Evolutionary conservation across 805 yeast genomes (phyloP).

Genomic region (Kodamaea sagamina): DNA sequence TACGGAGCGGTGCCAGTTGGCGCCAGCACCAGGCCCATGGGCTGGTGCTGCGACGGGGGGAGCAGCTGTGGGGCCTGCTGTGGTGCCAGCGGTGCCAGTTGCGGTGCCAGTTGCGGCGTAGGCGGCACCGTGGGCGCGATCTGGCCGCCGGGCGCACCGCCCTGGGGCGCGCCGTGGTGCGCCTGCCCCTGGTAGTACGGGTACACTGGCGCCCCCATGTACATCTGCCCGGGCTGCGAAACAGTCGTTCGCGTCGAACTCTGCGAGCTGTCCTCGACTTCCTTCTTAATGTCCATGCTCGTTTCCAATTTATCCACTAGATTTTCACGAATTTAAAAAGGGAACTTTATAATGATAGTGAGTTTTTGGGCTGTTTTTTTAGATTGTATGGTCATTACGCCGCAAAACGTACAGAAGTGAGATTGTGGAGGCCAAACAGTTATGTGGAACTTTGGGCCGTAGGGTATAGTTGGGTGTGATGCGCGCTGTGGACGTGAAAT

Average conservation of each 20-base stretch:
- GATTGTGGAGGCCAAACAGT: too few relatives aligned
- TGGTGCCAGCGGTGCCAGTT: background rate
- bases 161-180: background rate
- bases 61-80: background rate
- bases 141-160: too few relatives aligned
- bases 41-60: background rate
- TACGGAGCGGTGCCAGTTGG: too few relatives aligned
- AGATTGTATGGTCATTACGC: too few relatives aligned
- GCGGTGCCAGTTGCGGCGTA: background rate
- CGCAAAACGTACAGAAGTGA: too few relatives aligned
- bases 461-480: too few relatives aligned
- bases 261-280: conserved; percentile 6
- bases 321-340: too few relatives aligned
- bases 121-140: too few relatives aligned
- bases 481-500: too few relatives aligned
- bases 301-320: too few relatives aligned
- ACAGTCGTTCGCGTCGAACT: conserved; percentile 2
- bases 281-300: conserved; percentile 7
- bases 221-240: conserved; percentile 1
- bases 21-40: background rate
- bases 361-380: too few relatives aligned
- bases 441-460: background rate
- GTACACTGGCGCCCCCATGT: background rate
- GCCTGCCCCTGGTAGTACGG: conserved; percentile 4
- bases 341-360: too few relatives aligned